These are phyloP conservation scores for Fusarium keratoplasticum DNA, from an alignment of 2,329 filamentous ascomycete species.

Conservation along the genomic window DNA sequence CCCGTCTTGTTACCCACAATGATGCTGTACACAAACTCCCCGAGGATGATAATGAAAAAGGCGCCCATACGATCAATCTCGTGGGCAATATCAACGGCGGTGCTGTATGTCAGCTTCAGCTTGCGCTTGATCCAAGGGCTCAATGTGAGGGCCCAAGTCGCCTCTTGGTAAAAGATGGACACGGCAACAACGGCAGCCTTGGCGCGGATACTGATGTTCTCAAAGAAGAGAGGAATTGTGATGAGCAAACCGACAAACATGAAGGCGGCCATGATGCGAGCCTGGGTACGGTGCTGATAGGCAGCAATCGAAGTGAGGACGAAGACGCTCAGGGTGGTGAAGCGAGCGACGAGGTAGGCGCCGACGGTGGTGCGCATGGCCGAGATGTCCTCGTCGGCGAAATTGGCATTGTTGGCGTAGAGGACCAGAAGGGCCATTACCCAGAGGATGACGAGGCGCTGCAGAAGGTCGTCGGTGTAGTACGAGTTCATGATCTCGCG, in stretches of 20 bases:
- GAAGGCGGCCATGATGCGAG: conserved; percentile 56
- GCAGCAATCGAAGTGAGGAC: conserved; percentile 58
- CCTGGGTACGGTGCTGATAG: conserved; percentile 60
- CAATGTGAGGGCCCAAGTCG: conserved; percentile 57
- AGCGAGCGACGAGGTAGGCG: conserved; percentile 59
- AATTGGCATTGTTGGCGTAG: conserved; percentile 60
- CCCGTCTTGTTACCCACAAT: conserved; percentile 60
- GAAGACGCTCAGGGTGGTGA: conserved; percentile 55
- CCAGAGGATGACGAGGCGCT: conserved; percentile 61
- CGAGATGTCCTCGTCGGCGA: conserved; percentile 55
- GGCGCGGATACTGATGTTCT: conserved; percentile 51
- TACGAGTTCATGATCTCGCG: conserved; percentile 65
- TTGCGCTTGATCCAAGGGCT: conserved; percentile 57
- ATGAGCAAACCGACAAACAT: conserved; percentile 56
- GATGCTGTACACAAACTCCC: conserved; percentile 62
- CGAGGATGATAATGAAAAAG: conserved; percentile 64
- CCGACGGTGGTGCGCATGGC: conserved; percentile 59
- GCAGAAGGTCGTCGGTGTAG: conserved; percentile 62
- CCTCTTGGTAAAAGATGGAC: conserved; percentile 56
- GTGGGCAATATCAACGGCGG: conserved; percentile 61
- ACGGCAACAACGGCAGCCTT: conserved; percentile 58
- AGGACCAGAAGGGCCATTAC: conserved; percentile 62
- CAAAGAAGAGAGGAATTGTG: conserved; percentile 58
- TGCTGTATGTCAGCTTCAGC: conserved; percentile 57
- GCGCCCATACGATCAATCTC: conserved; percentile 63